These are phyloP conservation scores for Skeletonema tropicum DNA, from an alignment of 108 stramenopile genomes.

Conservation along the genomic window DNA sequence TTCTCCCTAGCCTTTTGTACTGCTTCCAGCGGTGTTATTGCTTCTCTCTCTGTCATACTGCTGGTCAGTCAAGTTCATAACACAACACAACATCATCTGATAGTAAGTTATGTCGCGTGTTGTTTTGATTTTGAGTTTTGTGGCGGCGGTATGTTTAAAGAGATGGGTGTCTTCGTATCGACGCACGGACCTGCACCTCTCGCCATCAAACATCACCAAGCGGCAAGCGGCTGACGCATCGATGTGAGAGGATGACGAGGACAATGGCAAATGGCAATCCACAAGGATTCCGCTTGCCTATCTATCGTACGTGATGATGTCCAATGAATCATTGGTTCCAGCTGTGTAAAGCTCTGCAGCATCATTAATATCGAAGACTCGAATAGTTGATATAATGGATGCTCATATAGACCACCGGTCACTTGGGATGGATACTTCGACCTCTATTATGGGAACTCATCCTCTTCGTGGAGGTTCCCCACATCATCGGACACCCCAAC, in stretches of 20 bases:
- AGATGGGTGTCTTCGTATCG: background rate
- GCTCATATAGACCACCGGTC: background rate
- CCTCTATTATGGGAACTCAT: background rate
- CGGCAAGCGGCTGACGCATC: background rate
- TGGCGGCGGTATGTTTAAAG: no score
- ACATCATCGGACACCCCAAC: background rate
- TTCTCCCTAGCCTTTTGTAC: conserved; percentile 23
- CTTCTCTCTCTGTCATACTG: conserved; percentile 2
- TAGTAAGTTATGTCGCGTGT: no score
- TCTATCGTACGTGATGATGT: no score
- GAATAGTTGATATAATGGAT: background rate
- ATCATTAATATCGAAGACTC: no score
- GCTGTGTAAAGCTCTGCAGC: no score
- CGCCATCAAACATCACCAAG: background rate
- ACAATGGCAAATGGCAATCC: background rate
- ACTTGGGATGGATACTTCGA: background rate
- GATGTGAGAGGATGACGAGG: background rate
- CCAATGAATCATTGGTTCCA: background rate
- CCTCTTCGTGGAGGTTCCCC: background rate
- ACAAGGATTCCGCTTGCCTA: background rate
- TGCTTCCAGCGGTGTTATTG: conserved; percentile 25
- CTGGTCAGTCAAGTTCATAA: no score
- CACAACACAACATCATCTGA: no score
- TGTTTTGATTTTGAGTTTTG: no score
- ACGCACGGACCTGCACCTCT: background rate